Base-by-base conservation (phyloP, 306 rosid genomes). In the Gillenia trifoliata region DNA sequence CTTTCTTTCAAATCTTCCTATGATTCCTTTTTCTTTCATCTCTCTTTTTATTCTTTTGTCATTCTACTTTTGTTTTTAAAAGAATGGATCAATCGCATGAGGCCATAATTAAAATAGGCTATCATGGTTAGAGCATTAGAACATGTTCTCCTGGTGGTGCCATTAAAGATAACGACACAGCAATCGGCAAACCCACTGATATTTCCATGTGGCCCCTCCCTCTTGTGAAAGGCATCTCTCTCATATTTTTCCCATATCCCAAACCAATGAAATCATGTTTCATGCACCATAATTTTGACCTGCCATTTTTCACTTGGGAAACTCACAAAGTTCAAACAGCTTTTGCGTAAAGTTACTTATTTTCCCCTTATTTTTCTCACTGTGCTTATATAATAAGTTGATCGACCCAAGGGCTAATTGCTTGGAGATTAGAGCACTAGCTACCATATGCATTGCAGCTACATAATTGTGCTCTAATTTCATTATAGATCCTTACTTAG, bases 91-190 rank as follows among this genome's bases (percentile, higher is more conserved):
- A 49, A 73, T 34, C 26, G 68, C 68, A 31, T 33, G 11, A 64
- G 45, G 28, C 43, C 41, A 33, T 31, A 64, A 64, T 64, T 33
- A 82, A 78, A 72, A 85, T 85, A 70, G 81, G 86, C 71, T 65
- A 78, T 83, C 75, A 88, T 86, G 89, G 75, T 76, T 62, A 49
- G 63, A 81, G 70, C 87, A 79, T 66, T 75, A 65, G 67, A 68
- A 71, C 84, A 78, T 87, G 88, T 75, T 83, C 41, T 41, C 28
- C 23, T 63, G 25, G 83, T 40, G 64, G 82, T 82, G 86, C 70
- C 75, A 78, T 72, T 75, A 82, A 72, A 86, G 82, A 83, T 74
- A 75, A 82, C 74, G 75, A 73, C 76, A 75, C 80, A 41, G 17
- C 29, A 80, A 76, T 75, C 82, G 49, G 17, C 29, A 80, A 76